Evolutionary conservation across 805 yeast genomes (phyloP).

Genomic region (Saccharomycopsis capsularis): DNA sequence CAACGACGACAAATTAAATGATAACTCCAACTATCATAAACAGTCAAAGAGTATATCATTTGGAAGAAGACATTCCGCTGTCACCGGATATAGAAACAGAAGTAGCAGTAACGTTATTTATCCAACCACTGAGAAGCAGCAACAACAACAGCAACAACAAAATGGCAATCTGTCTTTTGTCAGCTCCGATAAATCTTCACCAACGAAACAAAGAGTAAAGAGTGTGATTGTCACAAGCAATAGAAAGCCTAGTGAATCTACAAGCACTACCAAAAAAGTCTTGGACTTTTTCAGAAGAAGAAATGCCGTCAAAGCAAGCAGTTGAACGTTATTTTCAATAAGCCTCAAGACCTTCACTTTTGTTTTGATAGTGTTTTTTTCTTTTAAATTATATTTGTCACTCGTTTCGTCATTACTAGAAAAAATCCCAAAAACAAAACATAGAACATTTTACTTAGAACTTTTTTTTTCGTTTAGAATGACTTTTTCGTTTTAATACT

Average conservation of each 20-base stretch:
- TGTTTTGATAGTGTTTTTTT: too few species aligned
- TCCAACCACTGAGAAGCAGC: neutral
- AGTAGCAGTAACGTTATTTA: conserved; percentile 6
- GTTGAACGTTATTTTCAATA: neutral
- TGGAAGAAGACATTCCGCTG: conserved; percentile 12
- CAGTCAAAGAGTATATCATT: conserved; percentile 17
- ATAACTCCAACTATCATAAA: conserved; percentile 2
- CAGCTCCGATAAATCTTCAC: conserved; percentile 6
- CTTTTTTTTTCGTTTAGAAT: too few species aligned
- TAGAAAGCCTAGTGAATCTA: neutral
- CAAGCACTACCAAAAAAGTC: conserved; percentile 67
- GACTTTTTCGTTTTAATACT: neutral
- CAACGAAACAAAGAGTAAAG: conserved; percentile 15
- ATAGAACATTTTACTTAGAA: too few species aligned
- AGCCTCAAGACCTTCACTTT: too few species aligned
- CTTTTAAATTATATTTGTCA: neutral
- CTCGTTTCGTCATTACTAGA: neutral
- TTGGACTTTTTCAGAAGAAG: conserved; percentile 75
- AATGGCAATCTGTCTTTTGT: neutral
- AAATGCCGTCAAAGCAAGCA: conserved; percentile 29
- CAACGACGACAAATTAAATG: conserved; percentile 5
- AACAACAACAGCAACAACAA: neutral
- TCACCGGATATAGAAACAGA: conserved; percentile 7
- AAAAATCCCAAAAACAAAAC: too few species aligned
- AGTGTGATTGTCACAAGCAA: conserved; percentile 4